Evolutionary conservation across 1,139 yeast genomes (phyloP).

Genomic region (Groenewaldozyma auringiensis): DNA sequence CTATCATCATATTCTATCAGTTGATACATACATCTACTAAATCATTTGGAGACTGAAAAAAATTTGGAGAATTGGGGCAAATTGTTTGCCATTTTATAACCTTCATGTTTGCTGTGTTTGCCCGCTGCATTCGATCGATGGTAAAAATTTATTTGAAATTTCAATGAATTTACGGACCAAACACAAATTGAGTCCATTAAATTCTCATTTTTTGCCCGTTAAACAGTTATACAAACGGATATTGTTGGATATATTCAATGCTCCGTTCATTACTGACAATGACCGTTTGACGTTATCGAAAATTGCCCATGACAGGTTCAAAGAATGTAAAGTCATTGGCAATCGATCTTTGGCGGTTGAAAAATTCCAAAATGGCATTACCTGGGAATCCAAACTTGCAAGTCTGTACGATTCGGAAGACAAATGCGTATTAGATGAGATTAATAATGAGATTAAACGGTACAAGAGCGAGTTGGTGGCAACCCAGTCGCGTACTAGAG

Average conservation of each 20-base stretch:
- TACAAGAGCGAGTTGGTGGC: not conserved
- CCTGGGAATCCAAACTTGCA: conserved; percentile 16
- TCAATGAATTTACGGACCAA: too few species aligned
- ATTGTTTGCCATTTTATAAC: too few species aligned
- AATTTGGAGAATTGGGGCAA: too few species aligned
- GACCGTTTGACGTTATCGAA: not conserved
- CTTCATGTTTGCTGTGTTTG: too few species aligned
- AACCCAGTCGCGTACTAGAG: not conserved
- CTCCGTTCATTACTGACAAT: conserved; percentile 4
- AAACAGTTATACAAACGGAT: conserved; percentile 17
- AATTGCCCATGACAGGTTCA: conserved; percentile 5
- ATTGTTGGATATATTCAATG: conserved; percentile 14
- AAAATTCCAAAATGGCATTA: conserved; percentile 14
- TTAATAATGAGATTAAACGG: not conserved
- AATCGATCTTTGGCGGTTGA: conserved; percentile 14
- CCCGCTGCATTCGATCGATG: too few species aligned
- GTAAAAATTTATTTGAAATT: too few species aligned
- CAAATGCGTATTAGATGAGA: not conserved
- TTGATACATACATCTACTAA: too few species aligned
- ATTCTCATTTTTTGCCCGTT: conserved; percentile 16
- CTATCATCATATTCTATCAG: too few species aligned
- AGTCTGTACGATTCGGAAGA: conserved; percentile 1
- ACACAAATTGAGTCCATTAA: too few species aligned
- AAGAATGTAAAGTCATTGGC: conserved; percentile 7
- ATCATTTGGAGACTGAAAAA: too few species aligned